A percentile compares a stretch with the other conserved stretches of the same genome.
These are phyloP conservation scores for Azolla pinnata DNA, from an alignment of 75 land plant species.

Conservation along the genomic window DNA sequence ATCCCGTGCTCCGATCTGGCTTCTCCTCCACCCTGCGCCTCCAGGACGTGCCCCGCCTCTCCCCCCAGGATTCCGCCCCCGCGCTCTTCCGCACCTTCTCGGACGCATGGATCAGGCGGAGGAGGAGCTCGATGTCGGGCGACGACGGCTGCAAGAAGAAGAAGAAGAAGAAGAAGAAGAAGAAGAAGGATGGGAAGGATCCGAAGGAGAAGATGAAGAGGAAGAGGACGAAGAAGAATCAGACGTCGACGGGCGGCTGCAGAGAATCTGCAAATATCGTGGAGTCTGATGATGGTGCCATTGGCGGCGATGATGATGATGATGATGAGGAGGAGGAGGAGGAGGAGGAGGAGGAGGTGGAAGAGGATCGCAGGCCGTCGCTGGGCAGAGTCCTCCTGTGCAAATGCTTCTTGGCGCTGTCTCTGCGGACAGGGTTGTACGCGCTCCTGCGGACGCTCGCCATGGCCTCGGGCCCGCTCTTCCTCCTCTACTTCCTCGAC, in stretches of 20 bases:
- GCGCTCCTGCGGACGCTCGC: slow-evolving; percentile 40
- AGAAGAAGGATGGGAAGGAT: too few species aligned
- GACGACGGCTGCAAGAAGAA: too few species aligned
- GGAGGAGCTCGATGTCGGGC: too few species aligned
- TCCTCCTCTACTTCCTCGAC: slow-evolving; percentile 45
- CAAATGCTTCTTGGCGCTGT: slow-evolving; percentile 39
- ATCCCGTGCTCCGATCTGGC: slow-evolving; percentile 42
- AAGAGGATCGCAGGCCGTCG: slow-evolving; percentile 19
- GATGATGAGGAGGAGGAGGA: too few species aligned
- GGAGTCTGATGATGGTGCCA: too few species aligned
- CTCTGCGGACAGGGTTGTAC: slow-evolving; percentile 26
- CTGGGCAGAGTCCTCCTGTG: slow-evolving; percentile 22
- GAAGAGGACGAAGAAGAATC: too few species aligned
- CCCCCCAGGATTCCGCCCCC: slow-evolving; percentile 36
- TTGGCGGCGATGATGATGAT: too few species aligned
- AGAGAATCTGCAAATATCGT: too few species aligned
- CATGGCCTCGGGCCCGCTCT: slow-evolving; percentile 33
- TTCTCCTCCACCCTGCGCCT: slow-evolving; percentile 36
- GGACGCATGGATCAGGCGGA: slow-evolving; percentile 24
- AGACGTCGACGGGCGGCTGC: too few species aligned
- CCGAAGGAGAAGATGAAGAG: too few species aligned
- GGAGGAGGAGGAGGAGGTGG: too few species aligned
- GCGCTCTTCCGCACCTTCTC: slow-evolving; percentile 24
- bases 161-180: too few species aligned
- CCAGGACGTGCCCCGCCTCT: slow-evolving; percentile 46